Evolutionary conservation across 306 rosid species (phyloP).

Genomic region (Quercus variabilis): DNA sequence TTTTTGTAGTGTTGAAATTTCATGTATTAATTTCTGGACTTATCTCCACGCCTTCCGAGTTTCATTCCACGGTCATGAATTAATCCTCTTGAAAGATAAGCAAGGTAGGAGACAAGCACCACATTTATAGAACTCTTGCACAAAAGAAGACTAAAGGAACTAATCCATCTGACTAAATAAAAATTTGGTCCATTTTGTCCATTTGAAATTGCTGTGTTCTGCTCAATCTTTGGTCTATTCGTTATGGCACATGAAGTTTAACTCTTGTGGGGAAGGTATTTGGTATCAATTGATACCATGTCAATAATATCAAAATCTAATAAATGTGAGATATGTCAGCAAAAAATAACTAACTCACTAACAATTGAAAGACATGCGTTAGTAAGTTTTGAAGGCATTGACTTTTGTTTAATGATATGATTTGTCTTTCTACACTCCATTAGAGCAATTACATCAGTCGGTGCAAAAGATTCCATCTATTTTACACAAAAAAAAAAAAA

Average conservation of each 20-base stretch:
- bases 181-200: neutral
- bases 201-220: constrained; percentile 24
- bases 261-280: constrained; percentile 23
- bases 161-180: constrained; percentile 1
- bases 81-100: constrained; percentile 64
- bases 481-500: no score
- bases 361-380: no score
- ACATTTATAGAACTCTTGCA: constrained; percentile 19
- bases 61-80: constrained; percentile 66
- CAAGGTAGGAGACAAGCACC: constrained; percentile 36
- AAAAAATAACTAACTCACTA: no score
- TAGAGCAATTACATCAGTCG: no score
- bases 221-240: constrained; percentile 14
- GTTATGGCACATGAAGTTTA: neutral
- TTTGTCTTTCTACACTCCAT: no score
- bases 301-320: no score
- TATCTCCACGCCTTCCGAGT: no score
- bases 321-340: no score
- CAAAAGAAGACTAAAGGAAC: constrained; percentile 38
- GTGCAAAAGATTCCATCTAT: no score
- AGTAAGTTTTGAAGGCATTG: constrained; percentile 34
- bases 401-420: constrained; percentile 25
- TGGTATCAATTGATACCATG: no score
- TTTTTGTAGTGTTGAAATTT: no score
- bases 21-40: no score